Evolutionary conservation across 768 basidiomycete species (phyloP).

Genomic region (Erythrobasidium yunnanense): DNA sequence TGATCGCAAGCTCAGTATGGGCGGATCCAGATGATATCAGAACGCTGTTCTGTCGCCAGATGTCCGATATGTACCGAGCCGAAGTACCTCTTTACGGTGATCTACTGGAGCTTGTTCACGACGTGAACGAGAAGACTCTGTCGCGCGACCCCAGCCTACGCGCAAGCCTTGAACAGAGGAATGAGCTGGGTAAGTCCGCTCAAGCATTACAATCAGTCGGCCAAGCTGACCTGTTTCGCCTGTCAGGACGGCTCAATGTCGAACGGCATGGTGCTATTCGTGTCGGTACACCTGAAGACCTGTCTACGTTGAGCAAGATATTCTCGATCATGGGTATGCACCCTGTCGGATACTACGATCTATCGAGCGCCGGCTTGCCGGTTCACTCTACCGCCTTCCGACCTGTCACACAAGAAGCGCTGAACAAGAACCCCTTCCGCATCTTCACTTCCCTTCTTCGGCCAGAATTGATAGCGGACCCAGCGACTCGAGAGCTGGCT

Average conservation of each 20-base stretch:
- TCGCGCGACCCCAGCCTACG: neutral
- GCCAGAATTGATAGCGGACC: constrained; percentile 36
- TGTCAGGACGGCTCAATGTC: constrained; percentile 34
- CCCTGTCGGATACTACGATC: constrained; percentile 40
- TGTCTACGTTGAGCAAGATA: constrained; percentile 34
- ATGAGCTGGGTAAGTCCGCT: constrained; percentile 16
- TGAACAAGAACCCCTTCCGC: constrained; percentile 38
- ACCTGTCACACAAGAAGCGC: constrained; percentile 31
- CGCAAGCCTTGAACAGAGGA: constrained; percentile 1
- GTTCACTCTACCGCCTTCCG: constrained; percentile 41
- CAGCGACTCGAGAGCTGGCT: constrained; percentile 31
- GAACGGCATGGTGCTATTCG: constrained; percentile 41
- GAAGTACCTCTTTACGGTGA: constrained; percentile 41
- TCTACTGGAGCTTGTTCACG: constrained; percentile 37
- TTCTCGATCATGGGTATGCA: constrained; percentile 38
- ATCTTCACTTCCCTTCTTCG: constrained; percentile 39
- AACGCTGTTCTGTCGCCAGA: constrained; percentile 1
- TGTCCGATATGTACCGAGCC: constrained; percentile 37
- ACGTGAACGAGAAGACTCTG: constrained; percentile 32
- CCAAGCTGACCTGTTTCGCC: neutral
- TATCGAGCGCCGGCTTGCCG: constrained; percentile 38
- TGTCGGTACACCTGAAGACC: constrained; percentile 36
- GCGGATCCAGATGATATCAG: constrained; percentile 7
- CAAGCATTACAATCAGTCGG: neutral
- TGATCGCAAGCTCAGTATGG: neutral